Base-by-base conservation (phyloP, 2,329 filamentous ascomycete species). In the Plectosphaerella cucumerina region DNA sequence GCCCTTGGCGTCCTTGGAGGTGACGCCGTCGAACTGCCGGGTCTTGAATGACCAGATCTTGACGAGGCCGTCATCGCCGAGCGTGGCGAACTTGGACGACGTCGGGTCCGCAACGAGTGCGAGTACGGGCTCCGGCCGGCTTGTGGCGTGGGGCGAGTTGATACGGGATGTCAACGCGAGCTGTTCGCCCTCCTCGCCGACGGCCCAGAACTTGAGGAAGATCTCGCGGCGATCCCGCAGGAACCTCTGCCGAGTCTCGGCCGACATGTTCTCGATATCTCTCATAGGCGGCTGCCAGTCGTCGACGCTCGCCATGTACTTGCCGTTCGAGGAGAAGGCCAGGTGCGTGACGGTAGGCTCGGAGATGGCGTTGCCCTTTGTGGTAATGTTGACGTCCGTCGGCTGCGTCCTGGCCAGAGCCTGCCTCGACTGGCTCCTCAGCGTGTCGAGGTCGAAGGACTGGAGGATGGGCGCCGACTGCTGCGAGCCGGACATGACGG, bases 281-380 rank as follows among this genome's bases (percentile, higher is more conserved):
- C 80, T 74, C 12, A 73, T 70, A 10, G 89, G 83, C 1, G 91
- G 91, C 48, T 80, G 78, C 94, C 94, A 99, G 62, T 92, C 89
- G 64, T 99, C 94, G 1, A 96, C 81, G 2, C 90, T 97, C 5
- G 88, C 92, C 51, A 99, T 79, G 92, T 93, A 97, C 57, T 84
- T 79, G 17, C 93, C 93, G 62, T 97, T 87, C 47, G 80, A 74
- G 42, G 89, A 93, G 58, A 94, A 83, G 42, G 85, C 81, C 47
- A 97, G 73, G 50, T 87, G 81, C 6, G 82, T 86, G 44, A 96
- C 81, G 54, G 87, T 82, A 1, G 94, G 93, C 59, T 96, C 89
- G 14, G 82, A 77, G 47, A 97, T 82, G 5, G 81, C 77, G 48
- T 82, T 78, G 5, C 88, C 84, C 57, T 87, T 85, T 14, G 85